These are phyloP conservation scores for Monilinia fructicola DNA, from an alignment of 2,329 filamentous ascomycete genomes.

Conservation along the genomic window DNA sequence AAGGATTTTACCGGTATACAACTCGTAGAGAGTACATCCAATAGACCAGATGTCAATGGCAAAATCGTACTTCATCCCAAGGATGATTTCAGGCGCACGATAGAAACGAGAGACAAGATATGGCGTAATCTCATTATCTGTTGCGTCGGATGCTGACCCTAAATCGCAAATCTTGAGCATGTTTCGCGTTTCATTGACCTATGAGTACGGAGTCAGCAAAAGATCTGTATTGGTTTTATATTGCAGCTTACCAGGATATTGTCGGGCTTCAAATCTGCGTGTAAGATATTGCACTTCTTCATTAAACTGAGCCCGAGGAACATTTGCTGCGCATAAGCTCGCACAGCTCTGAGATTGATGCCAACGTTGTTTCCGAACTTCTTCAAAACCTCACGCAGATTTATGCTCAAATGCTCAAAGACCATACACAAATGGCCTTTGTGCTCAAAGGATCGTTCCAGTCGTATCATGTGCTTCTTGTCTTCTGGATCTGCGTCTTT, in stretches of 20 bases:
- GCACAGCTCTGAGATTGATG: slow-evolving; percentile 83
- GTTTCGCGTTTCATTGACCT: slow-evolving; percentile 77
- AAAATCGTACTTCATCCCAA: slow-evolving; percentile 95
- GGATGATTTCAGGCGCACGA: slow-evolving; percentile 91
- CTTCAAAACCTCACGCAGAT: slow-evolving; percentile 88
- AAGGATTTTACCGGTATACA: slow-evolving; percentile 96
- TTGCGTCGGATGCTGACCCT: slow-evolving; percentile 89
- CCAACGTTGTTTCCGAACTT: slow-evolving; percentile 95
- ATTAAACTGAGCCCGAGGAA: slow-evolving; percentile 86
- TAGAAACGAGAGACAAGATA: slow-evolving; percentile 98
- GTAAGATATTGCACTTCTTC: slow-evolving; percentile 88
- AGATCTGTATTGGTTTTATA: neutral
- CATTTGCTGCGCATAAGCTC: slow-evolving; percentile 89
- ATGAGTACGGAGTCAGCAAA: slow-evolving; percentile 27
- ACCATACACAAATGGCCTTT: slow-evolving; percentile 95
- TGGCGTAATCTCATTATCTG: slow-evolving; percentile 88
- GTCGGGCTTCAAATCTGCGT: slow-evolving; percentile 96
- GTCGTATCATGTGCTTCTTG: slow-evolving; percentile 86
- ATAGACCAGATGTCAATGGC: slow-evolving; percentile 97
- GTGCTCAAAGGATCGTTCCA: slow-evolving; percentile 87
- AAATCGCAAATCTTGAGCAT: slow-evolving; percentile 93
- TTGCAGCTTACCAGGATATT: slow-evolving; percentile 67
- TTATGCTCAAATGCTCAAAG: slow-evolving; percentile 92
- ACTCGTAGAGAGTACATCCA: slow-evolving; percentile 92
- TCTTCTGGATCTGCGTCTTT: slow-evolving; percentile 82